Percentiles rank a stretch among this genome's conserved stretches.
Evolutionary conservation across 2,329 filamentous ascomycete species (phyloP).

Genomic region (Fusarium hainanense): DNA sequence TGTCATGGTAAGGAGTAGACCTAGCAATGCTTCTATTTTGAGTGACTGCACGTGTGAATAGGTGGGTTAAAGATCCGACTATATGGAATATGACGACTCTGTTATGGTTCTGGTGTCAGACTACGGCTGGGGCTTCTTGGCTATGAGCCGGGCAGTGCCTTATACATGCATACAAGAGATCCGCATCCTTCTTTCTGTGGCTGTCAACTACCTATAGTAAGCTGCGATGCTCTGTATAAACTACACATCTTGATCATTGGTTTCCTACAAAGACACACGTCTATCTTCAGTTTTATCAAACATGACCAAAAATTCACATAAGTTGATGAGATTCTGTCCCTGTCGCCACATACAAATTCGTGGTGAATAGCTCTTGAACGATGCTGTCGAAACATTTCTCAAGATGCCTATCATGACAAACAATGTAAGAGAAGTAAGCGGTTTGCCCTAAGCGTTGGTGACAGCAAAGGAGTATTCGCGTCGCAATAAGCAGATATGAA

Average conservation of each 20-base stretch:
- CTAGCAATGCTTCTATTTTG: neutral
- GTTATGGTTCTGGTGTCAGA: neutral
- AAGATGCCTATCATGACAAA: neutral
- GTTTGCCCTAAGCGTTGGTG: neutral
- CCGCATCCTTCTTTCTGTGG: neutral
- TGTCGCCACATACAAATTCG: neutral
- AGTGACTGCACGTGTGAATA: neutral
- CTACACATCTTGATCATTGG: neutral
- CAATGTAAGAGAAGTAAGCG: neutral
- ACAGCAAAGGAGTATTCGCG: neutral
- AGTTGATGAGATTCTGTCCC: neutral
- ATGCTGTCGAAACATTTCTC: neutral
- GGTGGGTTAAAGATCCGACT: neutral
- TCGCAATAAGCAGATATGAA: neutral
- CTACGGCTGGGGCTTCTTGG: neutral
- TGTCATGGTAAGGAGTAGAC: neutral
- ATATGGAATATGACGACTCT: neutral
- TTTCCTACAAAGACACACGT: neutral
- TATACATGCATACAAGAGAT: neutral
- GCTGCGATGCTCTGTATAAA: neutral
- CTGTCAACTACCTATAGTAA: neutral
- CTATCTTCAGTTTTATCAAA: too few species aligned
- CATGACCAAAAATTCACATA: neutral
- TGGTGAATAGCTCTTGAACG: neutral
- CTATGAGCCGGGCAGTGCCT: neutral